Conservation (phyloP, 1,139 yeast species). For the Debaryomycetaceae sp. region DNA sequence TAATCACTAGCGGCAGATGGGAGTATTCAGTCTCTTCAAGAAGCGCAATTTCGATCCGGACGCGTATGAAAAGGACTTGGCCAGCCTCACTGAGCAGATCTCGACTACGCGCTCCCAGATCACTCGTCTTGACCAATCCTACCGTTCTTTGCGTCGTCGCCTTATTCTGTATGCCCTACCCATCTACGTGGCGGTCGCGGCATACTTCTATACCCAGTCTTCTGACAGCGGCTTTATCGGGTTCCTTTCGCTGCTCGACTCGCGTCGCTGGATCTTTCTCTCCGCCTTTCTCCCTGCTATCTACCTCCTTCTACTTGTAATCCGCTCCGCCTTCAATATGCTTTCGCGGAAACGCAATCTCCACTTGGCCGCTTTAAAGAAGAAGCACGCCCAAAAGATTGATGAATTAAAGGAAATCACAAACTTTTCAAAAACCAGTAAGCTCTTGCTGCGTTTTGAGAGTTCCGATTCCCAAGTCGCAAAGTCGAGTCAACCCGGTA, state of each 20-base stretch:
- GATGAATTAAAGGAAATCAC: conserved; percentile 71
- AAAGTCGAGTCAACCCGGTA: conserved; percentile 8
- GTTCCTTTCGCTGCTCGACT: conserved; percentile 16
- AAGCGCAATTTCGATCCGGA: conserved; percentile 36
- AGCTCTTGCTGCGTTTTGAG: conserved; percentile 57
- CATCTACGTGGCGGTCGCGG: conserved; percentile 21
- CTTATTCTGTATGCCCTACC: conserved; percentile 17
- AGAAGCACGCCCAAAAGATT: conserved; percentile 49
- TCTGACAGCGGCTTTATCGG: conserved; percentile 10
- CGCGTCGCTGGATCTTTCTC: conserved; percentile 8
- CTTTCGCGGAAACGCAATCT: conserved; percentile 14
- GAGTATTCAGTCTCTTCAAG: conserved; percentile 18
- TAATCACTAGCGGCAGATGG: background rate
- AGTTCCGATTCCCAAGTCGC: conserved; percentile 20
- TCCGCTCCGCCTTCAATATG: conserved; percentile 14
- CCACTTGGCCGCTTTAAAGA: conserved; percentile 20
- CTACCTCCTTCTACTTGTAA: conserved; percentile 10
- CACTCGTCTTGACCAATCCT: conserved; percentile 10
- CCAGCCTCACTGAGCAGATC: conserved; percentile 29
- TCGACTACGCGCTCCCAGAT: conserved; percentile 22
- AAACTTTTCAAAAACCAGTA: conserved; percentile 67
- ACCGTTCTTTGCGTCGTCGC: conserved; percentile 9
- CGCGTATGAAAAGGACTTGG: conserved; percentile 40
- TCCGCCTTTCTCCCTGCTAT: conserved; percentile 18
- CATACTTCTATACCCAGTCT: conserved; percentile 15